A percentile compares a stretch with the other conserved stretches of the same genome.
These are phyloP conservation scores for Lonicera japonica DNA, from an alignment of 129 eudicot species.

Conservation along the genomic window DNA sequence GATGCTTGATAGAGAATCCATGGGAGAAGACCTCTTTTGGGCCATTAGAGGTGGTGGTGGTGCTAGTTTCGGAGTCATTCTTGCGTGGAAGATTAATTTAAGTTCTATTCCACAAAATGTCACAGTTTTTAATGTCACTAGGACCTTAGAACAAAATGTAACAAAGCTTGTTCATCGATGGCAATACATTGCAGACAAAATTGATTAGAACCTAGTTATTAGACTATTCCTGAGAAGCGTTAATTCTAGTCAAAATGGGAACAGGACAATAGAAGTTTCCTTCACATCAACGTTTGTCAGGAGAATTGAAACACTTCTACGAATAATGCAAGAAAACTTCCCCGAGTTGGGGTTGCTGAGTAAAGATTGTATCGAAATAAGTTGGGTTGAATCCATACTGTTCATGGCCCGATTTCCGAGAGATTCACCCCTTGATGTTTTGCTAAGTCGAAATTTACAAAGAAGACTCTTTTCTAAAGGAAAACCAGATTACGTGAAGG, in stretches of 20 bases:
- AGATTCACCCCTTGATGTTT: not conserved
- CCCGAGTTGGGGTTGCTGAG: not conserved
- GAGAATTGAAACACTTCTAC: not conserved
- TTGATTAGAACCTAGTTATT: not conserved
- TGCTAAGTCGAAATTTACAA: not conserved
- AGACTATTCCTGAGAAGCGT: not conserved
- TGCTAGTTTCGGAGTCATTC: slow-evolving; percentile 4
- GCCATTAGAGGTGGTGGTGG: not conserved
- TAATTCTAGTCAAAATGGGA: not conserved
- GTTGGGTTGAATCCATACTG: not conserved
- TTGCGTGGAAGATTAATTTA: slow-evolving; percentile 11
- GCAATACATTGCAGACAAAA: slow-evolving; percentile 12
- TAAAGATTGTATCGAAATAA: not conserved
- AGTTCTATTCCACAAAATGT: slow-evolving; percentile 2
- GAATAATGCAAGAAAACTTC: not conserved
- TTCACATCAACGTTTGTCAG: not conserved
- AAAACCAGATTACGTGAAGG: slow-evolving; percentile 8
- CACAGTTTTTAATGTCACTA: not conserved
- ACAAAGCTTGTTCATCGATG: slow-evolving; percentile 2
- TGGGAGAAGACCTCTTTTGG: not conserved
- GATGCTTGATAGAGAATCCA: not conserved
- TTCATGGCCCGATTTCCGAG: not conserved
- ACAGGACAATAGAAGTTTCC: not conserved
- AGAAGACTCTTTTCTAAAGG: too few species aligned
- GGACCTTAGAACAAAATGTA: not conserved